Evolutionary conservation across 306 rosid species (phyloP).

Genomic region (Geum urbanum): DNA sequence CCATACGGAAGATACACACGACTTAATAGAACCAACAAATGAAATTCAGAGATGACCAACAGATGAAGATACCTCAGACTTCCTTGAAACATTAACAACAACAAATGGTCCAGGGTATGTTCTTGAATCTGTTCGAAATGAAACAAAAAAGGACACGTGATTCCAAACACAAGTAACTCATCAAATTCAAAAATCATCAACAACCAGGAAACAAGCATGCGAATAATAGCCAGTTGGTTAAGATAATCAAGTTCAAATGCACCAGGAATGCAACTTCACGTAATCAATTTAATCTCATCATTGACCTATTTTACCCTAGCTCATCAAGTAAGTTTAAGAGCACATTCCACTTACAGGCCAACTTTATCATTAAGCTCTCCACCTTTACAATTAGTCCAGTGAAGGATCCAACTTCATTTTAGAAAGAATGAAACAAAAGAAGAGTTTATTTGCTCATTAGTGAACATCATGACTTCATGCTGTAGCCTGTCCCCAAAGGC

Average conservation of each 20-base stretch:
- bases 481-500: slow-evolving; percentile 10
- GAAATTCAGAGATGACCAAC: slow-evolving; percentile 17
- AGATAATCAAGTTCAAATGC: background rate
- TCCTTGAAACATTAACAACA: slow-evolving; percentile 63
- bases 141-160: slow-evolving; percentile 18
- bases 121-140: slow-evolving; percentile 57
- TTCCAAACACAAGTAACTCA: slow-evolving; percentile 17
- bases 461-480: slow-evolving; percentile 11
- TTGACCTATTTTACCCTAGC: background rate
- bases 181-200: slow-evolving; percentile 13
- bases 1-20: background rate
- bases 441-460: slow-evolving; percentile 17
- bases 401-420: slow-evolving; percentile 6
- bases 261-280: background rate
- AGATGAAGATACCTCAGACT: slow-evolving; percentile 60
- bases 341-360: background rate
- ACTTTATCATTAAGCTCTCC: background rate
- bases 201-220: background rate
- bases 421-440: slow-evolving; percentile 8
- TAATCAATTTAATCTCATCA: background rate
- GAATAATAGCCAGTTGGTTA: background rate
- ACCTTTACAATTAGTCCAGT: slow-evolving; percentile 1
- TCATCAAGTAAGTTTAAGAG: slow-evolving; percentile 7
- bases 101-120: slow-evolving; percentile 79
- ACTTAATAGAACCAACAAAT: slow-evolving; percentile 7